phyloP scores from a whole-genome alignment of 2,329 filamentous ascomycete genomes.

The Aspergillus sp. region DNA sequence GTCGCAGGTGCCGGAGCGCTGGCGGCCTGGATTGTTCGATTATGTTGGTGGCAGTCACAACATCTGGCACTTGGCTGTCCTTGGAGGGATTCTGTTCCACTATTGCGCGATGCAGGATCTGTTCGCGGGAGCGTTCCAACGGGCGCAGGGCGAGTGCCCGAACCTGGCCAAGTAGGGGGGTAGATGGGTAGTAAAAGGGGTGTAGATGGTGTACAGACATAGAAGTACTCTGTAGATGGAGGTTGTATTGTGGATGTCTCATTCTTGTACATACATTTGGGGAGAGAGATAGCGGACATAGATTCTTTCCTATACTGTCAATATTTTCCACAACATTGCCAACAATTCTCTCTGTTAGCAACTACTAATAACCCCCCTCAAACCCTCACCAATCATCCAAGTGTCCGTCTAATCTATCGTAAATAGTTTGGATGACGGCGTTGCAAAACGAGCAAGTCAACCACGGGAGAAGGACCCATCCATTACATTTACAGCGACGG shows the following conservation, averaged over 20 bases:
- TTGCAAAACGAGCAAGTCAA: no score
- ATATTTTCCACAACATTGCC: no score
- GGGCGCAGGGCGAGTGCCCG: conserved; percentile 57
- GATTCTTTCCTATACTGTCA: no score
- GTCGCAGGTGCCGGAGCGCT: conserved; percentile 88
- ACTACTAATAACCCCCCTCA: no score
- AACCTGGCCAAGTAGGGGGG: conserved; percentile 21
- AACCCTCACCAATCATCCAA: fast-evolving
- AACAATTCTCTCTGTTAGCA: no score
- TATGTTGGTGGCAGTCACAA: conserved; percentile 96
- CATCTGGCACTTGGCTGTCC: conserved; percentile 92
- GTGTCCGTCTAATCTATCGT: no score
- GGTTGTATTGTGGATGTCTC: neutral
- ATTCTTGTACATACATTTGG: conserved; percentile 7
- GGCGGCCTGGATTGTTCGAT: conserved; percentile 90
- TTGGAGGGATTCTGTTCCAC: conserved; percentile 96
- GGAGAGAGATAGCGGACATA: no score
- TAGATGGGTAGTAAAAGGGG: neutral
- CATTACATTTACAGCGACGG: no score
- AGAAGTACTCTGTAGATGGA: neutral
- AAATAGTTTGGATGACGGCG: no score
- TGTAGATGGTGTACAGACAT: neutral
- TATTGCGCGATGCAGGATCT: conserved; percentile 96
- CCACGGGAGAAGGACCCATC: no score
- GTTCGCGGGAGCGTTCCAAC: conserved; percentile 74